Percentiles rank a stretch among this genome's conserved stretches.
Evolutionary conservation across 768 basidiomycete species (phyloP).

Genomic region (Leccinum incarnatum): DNA sequence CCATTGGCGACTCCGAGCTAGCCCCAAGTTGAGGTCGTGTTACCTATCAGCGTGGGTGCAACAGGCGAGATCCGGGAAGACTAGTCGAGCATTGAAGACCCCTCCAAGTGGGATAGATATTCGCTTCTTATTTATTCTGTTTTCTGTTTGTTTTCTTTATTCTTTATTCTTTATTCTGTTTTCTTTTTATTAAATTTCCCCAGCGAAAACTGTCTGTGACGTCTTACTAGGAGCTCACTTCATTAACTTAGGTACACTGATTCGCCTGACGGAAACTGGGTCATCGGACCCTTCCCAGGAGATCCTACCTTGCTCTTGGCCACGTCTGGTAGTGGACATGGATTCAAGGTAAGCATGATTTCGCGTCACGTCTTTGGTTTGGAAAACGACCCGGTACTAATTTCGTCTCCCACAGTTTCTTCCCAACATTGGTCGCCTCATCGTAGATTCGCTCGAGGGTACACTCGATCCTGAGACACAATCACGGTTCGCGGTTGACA

Average conservation of each 20-base stretch:
- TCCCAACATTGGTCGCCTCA: conserved; percentile 76
- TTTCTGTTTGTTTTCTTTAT: conserved; percentile 3
- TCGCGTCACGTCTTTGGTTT: neutral
- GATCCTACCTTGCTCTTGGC: conserved; percentile 69
- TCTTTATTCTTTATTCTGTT: neutral
- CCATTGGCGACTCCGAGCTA: neutral
- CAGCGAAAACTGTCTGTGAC: neutral
- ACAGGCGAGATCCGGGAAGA: neutral
- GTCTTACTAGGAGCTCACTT: neutral
- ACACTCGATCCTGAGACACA: conserved; percentile 51
- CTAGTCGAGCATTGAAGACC: conserved; percentile 7
- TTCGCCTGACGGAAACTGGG: conserved; percentile 82
- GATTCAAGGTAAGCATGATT: conserved; percentile 61
- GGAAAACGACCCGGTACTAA: neutral
- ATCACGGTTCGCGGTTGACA: conserved; percentile 62
- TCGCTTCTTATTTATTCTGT: neutral
- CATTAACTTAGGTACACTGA: conserved; percentile 74
- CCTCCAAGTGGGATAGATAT: neutral
- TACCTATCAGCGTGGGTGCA: neutral
- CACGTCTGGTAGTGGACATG: conserved; percentile 87
- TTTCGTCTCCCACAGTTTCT: conserved; percentile 58
- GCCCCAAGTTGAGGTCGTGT: neutral
- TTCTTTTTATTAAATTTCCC: neutral
- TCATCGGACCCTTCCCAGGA: conserved; percentile 71
- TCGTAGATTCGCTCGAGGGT: conserved; percentile 69